Conservation (phyloP, 1,284 basidiomycete species). For the Melampsora americana region DNA sequence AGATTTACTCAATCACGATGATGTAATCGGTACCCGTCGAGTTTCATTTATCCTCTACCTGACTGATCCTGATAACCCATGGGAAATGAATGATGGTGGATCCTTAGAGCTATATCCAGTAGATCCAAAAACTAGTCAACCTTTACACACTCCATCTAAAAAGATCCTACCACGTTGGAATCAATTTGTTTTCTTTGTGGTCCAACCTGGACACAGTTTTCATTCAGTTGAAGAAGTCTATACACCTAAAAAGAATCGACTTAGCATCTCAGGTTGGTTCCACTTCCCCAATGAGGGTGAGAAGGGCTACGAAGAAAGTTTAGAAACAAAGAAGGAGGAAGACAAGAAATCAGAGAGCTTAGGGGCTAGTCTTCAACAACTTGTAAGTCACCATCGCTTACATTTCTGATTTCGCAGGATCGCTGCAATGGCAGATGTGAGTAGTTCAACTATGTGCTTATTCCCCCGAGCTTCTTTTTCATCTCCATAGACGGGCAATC, state of each 20-base stretch:
- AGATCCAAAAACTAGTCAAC: conserved; percentile 49
- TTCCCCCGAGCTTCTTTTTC: neutral
- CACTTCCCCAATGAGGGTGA: conserved; percentile 41
- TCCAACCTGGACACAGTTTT: conserved; percentile 76
- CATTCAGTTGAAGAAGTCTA: conserved; percentile 96
- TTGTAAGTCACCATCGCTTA: conserved; percentile 14
- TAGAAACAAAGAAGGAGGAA: conserved; percentile 23
- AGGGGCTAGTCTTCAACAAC: conserved; percentile 43
- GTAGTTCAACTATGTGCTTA: neutral
- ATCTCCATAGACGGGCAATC: conserved; percentile 31
- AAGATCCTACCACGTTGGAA: conserved; percentile 82
- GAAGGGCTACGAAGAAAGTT: conserved; percentile 13
- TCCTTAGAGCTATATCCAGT: conserved; percentile 89
- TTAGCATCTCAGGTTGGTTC: conserved; percentile 89
- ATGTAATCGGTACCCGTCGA: conserved; percentile 90
- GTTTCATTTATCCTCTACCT: conserved; percentile 98
- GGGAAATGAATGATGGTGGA: conserved; percentile 66
- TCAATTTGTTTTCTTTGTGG: conserved; percentile 91
- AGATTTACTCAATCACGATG: conserved; percentile 94
- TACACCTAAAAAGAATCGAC: conserved; percentile 62
- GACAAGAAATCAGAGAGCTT: conserved; percentile 28
- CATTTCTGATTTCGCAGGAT: neutral
- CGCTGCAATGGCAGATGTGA: too few relatives aligned
- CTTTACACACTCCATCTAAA: conserved; percentile 61
- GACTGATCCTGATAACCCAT: conserved; percentile 64